Evolutionary conservation across 1,284 basidiomycete genomes (phyloP).

Genomic region (Cryptococcus sp.): DNA sequence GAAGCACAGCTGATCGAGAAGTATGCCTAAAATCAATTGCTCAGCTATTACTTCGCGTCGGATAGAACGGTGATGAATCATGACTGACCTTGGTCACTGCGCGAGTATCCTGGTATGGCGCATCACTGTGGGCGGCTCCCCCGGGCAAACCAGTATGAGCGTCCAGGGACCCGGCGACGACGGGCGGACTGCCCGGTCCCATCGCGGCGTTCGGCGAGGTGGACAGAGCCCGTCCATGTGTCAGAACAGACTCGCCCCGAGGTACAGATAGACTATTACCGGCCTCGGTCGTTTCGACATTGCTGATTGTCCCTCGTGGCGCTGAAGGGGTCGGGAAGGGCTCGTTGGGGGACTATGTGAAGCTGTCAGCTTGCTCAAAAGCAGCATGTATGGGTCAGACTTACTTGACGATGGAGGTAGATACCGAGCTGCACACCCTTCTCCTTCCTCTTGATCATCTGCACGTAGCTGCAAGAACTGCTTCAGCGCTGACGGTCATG

Average conservation of each 20-base stretch:
- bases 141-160: not conserved
- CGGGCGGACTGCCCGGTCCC: no score
- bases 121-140: conserved; percentile 3
- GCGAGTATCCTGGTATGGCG: conserved; percentile 53
- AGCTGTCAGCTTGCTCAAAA: not conserved
- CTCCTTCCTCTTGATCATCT: conserved; percentile 72
- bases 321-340: conserved; percentile 22
- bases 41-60: not conserved
- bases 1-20: conserved; percentile 82
- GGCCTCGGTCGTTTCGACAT: not conserved
- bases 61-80: not conserved
- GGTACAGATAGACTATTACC: not conserved
- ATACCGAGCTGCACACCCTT: conserved; percentile 76
- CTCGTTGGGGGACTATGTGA: conserved; percentile 18
- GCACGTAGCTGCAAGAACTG: conserved; percentile 66
- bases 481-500: not conserved
- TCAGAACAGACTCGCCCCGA: not conserved
- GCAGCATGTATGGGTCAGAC: not conserved
- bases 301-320: conserved; percentile 5
- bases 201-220: conserved; percentile 12
- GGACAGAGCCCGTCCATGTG: conserved; percentile 9
- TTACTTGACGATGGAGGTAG: conserved; percentile 73
- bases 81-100: conserved; percentile 46
- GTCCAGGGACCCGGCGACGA: not conserved
- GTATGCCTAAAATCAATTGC: conserved; percentile 55